phyloP scores from a whole-genome alignment of 352 stramenopile genomes.

The Globisporangium perplexum region DNA sequence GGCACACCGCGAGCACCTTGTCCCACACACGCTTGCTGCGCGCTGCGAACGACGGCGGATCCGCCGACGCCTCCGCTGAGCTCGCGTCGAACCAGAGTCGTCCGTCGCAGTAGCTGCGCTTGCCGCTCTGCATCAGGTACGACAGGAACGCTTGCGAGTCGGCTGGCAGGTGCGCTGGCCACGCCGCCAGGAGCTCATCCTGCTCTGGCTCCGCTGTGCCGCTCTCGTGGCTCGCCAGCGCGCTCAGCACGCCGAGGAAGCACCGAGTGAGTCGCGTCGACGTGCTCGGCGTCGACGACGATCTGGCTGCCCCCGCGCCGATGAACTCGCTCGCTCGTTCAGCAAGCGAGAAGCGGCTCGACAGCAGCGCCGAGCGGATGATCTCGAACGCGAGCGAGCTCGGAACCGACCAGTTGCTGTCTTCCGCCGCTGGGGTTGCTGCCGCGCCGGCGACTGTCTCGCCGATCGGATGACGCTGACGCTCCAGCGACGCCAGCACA shows the following conservation, averaged over 20 bases:
- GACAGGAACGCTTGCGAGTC: conserved; percentile 11
- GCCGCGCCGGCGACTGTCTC: not conserved
- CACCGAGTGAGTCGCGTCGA: conserved; percentile 9
- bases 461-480: no score
- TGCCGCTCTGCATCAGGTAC: conserved; percentile 6
- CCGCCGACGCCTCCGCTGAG: not conserved
- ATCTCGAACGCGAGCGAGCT: conserved; percentile 37
- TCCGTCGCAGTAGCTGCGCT: conserved; percentile 3
- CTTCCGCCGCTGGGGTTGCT: not conserved
- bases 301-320: conserved; percentile 2
- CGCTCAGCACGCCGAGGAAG: conserved; percentile 7
- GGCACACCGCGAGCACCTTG: conserved; percentile 24
- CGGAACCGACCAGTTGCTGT: conserved; percentile 23
- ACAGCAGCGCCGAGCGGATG: conserved; percentile 17
- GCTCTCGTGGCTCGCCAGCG: not conserved
- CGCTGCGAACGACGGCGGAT: not conserved
- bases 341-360: conserved; percentile 20
- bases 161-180: not conserved
- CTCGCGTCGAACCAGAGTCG: not conserved
- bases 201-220: not conserved
- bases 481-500: conserved; percentile 15
- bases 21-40: conserved; percentile 21
- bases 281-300: conserved; percentile 7
- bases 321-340: conserved; percentile 21
- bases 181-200: not conserved